A percentile compares a stretch with the other conserved stretches of the same genome.
Evolutionary conservation across 2,329 filamentous ascomycete species (phyloP).

Genomic region (Fusarium neocosmosporiellum): DNA sequence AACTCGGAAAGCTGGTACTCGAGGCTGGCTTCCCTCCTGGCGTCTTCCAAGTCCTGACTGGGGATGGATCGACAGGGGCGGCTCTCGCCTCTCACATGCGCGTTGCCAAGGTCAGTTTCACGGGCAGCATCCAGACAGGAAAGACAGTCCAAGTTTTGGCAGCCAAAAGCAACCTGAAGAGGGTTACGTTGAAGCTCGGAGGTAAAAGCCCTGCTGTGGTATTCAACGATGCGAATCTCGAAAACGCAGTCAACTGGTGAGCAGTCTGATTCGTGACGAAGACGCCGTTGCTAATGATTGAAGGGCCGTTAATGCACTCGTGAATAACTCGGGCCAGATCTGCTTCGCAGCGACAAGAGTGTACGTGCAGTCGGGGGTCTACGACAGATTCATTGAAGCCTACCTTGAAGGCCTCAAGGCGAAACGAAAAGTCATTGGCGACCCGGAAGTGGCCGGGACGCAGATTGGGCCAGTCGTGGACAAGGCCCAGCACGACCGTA

Average conservation of each 20-base stretch:
- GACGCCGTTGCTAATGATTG: not conserved
- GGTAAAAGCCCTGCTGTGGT: constrained; percentile 76
- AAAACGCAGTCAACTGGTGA: constrained; percentile 63
- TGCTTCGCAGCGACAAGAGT: constrained; percentile 80
- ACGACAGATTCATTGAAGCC: constrained; percentile 67
- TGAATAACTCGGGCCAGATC: constrained; percentile 79
- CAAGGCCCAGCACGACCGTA: not conserved
- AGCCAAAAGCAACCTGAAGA: constrained; percentile 57
- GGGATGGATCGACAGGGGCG: constrained; percentile 25
- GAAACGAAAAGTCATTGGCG: constrained; percentile 66
- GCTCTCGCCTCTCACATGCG: constrained; percentile 27
- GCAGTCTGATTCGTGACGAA: not conserved
- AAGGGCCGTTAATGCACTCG: constrained; percentile 57
- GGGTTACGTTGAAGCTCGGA: constrained; percentile 78
- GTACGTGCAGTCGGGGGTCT: constrained; percentile 72
- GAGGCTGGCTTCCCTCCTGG: constrained; percentile 58
- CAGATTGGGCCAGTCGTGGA: not conserved
- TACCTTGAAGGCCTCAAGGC: constrained; percentile 70
- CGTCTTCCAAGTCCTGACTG: constrained; percentile 53
- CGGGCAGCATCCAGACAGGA: constrained; percentile 75
- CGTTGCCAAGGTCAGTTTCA: constrained; percentile 72
- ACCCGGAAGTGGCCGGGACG: constrained; percentile 63
- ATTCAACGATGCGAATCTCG: constrained; percentile 72
- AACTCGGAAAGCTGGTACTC: constrained; percentile 50
- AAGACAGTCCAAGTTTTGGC: constrained; percentile 70